Base-by-base conservation (phyloP, 805 yeast genomes). In the Ogataea nonfermentans region DNA sequence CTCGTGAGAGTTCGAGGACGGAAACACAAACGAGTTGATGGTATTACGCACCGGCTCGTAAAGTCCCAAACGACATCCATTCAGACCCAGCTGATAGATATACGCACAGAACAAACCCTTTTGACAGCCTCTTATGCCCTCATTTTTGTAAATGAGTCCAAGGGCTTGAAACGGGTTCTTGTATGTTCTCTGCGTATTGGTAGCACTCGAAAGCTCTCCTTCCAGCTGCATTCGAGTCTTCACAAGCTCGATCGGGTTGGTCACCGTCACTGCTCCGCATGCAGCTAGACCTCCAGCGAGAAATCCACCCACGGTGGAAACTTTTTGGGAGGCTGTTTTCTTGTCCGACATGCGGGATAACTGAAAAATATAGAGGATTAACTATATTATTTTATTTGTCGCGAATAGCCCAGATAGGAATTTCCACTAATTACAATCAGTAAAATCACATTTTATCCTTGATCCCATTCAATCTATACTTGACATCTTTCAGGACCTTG, bases 151-250 rank as follows among this genome's bases (percentile, higher is more conserved):
- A 42, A 91, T 86, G 9, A 81, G 74, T 0, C 61, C 73, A 48
- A 90, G 66, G 1, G 96, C 96, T 65, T 93, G 98, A 24, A 85
- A 51, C 9, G 96, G 90, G 53, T 93, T 91, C 51, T 74, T 83
- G 63, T 91, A 93, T 15, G 74, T 51, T 40, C 57, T 68, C 0
- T 81, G 71, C 16, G 71, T 73, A 28, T 73, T 66, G 4, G 66
- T 70, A 23, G 70, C 61, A 10, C 81, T 71, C 9, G 77, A 67
- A 36, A 91, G 70, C 65, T 93, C 98, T 44, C 99, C 99, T 63
- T 93, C 97, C 32, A 93, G 70, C 63, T 93, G 99, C 95, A 91
- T 85, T 66, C 98, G 71, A 7, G 95, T 93, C 67, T 93, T 93
- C 52, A 91, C 88, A 46, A 93, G 70, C 63, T 93, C 99, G 47